Conservation (phyloP, 495 filamentous ascomycete species). For the Penicillium macrosclerotiorum region DNA sequence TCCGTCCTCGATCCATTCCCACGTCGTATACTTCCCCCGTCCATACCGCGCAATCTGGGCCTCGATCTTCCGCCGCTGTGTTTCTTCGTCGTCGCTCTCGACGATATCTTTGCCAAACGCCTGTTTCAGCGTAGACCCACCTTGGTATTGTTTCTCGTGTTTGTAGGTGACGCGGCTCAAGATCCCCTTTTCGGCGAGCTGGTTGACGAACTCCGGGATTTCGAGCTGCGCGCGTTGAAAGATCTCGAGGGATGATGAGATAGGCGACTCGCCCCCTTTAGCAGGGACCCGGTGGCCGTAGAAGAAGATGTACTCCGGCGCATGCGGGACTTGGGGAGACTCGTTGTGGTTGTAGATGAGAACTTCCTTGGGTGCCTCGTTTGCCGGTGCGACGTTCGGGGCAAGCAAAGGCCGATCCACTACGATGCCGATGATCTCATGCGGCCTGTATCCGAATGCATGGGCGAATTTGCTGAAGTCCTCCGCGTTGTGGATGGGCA, state of each 20-base stretch:
- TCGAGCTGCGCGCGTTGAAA: conserved; percentile 45
- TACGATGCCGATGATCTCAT: conserved; percentile 56
- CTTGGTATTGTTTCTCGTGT: conserved; percentile 39
- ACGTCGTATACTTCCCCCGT: conserved; percentile 36
- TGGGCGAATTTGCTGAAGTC: conserved; percentile 53
- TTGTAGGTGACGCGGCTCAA: conserved; percentile 46
- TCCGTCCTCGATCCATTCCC: conserved; percentile 47
- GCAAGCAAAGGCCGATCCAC: conserved; percentile 49
- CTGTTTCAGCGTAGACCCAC: conserved; percentile 50
- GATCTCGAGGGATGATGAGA: conserved; percentile 51
- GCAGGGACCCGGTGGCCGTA: conserved; percentile 36
- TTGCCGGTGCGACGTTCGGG: conserved; percentile 52
- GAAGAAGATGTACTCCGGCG: conserved; percentile 54
- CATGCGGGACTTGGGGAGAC: conserved; percentile 52
- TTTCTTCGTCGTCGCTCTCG: conserved; percentile 45
- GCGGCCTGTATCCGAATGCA: conserved; percentile 52
- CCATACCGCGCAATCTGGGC: conserved; percentile 47
- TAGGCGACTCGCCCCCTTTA: conserved; percentile 50
- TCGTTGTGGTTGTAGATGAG: conserved; percentile 56
- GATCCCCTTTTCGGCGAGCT: conserved; percentile 46
- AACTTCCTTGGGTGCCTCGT: conserved; percentile 49
- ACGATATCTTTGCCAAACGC: conserved; percentile 51
- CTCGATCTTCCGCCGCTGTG: conserved; percentile 45
- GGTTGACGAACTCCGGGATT: conserved; percentile 47
- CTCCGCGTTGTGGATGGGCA: conserved; percentile 31